These are phyloP conservation scores for Cercospora berteroae DNA, from an alignment of 2,329 filamentous ascomycete species.

Conservation along the genomic window DNA sequence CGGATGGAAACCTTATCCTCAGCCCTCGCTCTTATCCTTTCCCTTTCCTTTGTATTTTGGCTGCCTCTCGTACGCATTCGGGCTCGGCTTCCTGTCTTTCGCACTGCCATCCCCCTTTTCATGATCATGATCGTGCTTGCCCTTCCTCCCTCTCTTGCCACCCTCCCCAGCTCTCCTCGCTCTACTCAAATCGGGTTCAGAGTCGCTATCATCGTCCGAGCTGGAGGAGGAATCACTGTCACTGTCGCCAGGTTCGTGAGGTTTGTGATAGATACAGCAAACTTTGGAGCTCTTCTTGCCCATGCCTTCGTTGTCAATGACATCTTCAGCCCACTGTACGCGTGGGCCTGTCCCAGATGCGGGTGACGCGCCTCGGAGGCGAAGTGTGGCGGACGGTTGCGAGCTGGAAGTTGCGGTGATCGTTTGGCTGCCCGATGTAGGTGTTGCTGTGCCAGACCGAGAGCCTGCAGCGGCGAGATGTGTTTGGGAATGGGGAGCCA, in stretches of 20 bases:
- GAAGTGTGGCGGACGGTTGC: slow-evolving; percentile 36
- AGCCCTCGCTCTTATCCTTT: slow-evolving; percentile 33
- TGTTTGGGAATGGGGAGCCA: slow-evolving; percentile 14
- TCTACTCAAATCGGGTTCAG: slow-evolving; percentile 53
- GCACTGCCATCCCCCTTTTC: slow-evolving; percentile 39
- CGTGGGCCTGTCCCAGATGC: slow-evolving; percentile 50
- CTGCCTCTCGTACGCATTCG: slow-evolving; percentile 80
- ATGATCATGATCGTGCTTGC: slow-evolving; percentile 67
- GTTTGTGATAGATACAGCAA: slow-evolving; percentile 98
- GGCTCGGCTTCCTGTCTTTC: slow-evolving; percentile 59
- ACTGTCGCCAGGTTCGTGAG: slow-evolving; percentile 77
- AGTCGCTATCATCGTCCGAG: slow-evolving; percentile 54
- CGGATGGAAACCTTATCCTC: slow-evolving; percentile 9
- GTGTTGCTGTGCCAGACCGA: slow-evolving; percentile 26
- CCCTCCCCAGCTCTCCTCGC: slow-evolving; percentile 44
- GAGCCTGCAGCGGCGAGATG: slow-evolving; percentile 15
- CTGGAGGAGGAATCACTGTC: slow-evolving; percentile 65
- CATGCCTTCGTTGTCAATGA: slow-evolving; percentile 92
- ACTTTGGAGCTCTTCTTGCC: slow-evolving; percentile 96
- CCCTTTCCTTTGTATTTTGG: slow-evolving; percentile 50
- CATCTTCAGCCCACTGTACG: slow-evolving; percentile 90
- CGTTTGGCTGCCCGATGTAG: slow-evolving; percentile 37
- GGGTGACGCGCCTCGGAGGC: slow-evolving; percentile 40
- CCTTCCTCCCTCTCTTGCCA: slow-evolving; percentile 58
- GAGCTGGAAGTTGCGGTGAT: slow-evolving; percentile 31